These are phyloP conservation scores for Cyberlindnera meyerae DNA, from an alignment of 805 yeast species.

Conservation along the genomic window DNA sequence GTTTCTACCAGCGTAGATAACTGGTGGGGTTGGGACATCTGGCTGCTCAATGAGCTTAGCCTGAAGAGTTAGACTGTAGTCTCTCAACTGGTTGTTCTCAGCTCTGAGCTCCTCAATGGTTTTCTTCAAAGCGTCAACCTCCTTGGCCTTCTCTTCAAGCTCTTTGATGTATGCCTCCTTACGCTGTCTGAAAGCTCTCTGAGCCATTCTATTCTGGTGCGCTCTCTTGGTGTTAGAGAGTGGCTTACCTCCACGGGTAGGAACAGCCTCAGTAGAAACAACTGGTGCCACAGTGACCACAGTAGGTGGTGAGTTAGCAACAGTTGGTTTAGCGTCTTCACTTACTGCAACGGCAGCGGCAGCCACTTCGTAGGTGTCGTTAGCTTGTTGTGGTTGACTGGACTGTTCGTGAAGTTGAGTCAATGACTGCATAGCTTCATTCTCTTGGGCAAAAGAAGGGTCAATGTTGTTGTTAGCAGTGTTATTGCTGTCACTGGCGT, in stretches of 20 bases:
- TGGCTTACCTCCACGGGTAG: constrained; percentile 29
- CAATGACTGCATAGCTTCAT: constrained; percentile 16
- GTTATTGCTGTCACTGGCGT: constrained; percentile 26
- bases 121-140: constrained; percentile 56
- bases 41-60: constrained; percentile 51
- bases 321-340: constrained; percentile 7
- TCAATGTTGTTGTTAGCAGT: constrained; percentile 30
- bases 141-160: constrained; percentile 64
- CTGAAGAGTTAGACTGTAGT: constrained; percentile 66
- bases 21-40: constrained; percentile 40
- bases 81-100: constrained; percentile 69
- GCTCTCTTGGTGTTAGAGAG: constrained; percentile 75
- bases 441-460: constrained; percentile 24
- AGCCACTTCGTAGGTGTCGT: constrained; percentile 28
- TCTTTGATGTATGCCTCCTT: constrained; percentile 79
- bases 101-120: constrained; percentile 61
- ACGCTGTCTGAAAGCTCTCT: constrained; percentile 83
- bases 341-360: constrained; percentile 34
- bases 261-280: constrained; percentile 3
- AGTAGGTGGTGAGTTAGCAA: background rate
- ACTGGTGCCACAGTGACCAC: constrained; percentile 1
- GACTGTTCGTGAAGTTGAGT: constrained; percentile 8
- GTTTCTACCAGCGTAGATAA: constrained; percentile 21
- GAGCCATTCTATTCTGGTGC: constrained; percentile 88
- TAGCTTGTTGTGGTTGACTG: constrained; percentile 5